Conservation (phyloP, 192 early-diverging fungal genomes). For the Umbelopsis ramanniana region DNA sequence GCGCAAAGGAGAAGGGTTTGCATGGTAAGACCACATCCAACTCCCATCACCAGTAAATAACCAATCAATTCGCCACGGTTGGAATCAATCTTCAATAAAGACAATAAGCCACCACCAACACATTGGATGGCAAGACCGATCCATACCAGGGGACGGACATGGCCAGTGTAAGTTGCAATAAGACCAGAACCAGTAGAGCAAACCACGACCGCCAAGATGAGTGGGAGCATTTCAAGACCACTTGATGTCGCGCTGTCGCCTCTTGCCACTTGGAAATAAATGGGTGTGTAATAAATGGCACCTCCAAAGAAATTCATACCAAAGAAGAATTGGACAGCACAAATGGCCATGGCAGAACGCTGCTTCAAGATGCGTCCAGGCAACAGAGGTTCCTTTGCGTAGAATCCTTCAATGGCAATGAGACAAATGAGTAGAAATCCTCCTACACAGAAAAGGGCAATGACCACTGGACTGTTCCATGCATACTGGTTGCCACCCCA, state of each 20-base stretch:
- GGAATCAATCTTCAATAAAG: constrained; percentile 50
- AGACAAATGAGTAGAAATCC: constrained; percentile 51
- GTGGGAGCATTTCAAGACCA: constrained; percentile 76
- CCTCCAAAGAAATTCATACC: constrained; percentile 42
- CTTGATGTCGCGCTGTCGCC: constrained; percentile 67
- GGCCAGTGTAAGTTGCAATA: constrained; percentile 58
- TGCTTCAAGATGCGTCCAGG: constrained; percentile 63
- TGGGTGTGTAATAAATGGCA: constrained; percentile 66
- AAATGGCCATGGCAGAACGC: constrained; percentile 44
- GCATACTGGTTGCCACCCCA: constrained; percentile 70
- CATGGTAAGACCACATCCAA: constrained; percentile 76
- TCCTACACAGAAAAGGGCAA: constrained; percentile 59
- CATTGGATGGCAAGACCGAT: constrained; percentile 64
- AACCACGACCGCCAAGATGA: constrained; percentile 72
- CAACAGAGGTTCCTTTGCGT: constrained; percentile 72
- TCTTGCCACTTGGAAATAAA: constrained; percentile 78
- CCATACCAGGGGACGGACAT: constrained; percentile 66
- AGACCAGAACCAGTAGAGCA: constrained; percentile 67
- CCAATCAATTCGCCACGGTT: constrained; percentile 57
- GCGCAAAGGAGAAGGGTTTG: constrained; percentile 70
- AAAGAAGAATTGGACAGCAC: constrained; percentile 44
- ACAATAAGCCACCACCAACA: constrained; percentile 62
- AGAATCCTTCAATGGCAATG: constrained; percentile 62
- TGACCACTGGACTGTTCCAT: constrained; percentile 67
- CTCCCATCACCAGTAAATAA: constrained; percentile 68